Conservation (phyloP, 2,329 filamentous ascomycete genomes). For the Malbranchea cinnamomea region DNA sequence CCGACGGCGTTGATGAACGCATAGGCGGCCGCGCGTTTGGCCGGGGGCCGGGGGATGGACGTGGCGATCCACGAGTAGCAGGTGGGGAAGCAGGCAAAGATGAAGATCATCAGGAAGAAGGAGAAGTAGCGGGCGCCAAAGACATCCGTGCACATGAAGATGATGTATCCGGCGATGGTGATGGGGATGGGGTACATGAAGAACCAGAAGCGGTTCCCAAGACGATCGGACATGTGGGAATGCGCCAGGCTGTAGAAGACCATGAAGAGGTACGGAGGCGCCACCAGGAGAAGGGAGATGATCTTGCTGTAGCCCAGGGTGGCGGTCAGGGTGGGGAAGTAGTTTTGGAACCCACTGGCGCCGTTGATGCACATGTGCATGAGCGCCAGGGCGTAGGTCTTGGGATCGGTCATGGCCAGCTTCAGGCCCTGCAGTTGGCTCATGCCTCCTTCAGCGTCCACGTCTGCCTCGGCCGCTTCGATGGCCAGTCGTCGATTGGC, state of each 20-base stretch:
- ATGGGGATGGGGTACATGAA: conserved; percentile 37
- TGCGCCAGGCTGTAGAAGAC: conserved; percentile 33
- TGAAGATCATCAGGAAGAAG: conserved; percentile 40
- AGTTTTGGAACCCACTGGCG: conserved; percentile 39
- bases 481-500: conserved; percentile 35
- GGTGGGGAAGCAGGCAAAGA: conserved; percentile 40
- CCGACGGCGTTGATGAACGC: conserved; percentile 41
- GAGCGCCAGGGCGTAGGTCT: conserved; percentile 30
- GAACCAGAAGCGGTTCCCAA: conserved; percentile 37
- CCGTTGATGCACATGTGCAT: conserved; percentile 35
- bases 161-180: conserved; percentile 34
- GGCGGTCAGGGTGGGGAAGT: conserved; percentile 37
- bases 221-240: conserved; percentile 29
- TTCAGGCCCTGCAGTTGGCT: conserved; percentile 36
- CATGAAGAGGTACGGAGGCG: conserved; percentile 39
- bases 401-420: conserved; percentile 34
- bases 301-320: conserved; percentile 30
- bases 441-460: conserved; percentile 33
- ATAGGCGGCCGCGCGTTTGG: conserved; percentile 39
- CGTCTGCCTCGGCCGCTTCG: conserved; percentile 34
- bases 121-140: conserved; percentile 42
- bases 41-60: conserved; percentile 36
- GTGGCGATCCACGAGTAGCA: conserved; percentile 35
- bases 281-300: conserved; percentile 35
- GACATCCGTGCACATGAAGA: conserved; percentile 37